Conservation (phyloP, 176 grass and related monocot species). For the Oryza meyeriana region DNA sequence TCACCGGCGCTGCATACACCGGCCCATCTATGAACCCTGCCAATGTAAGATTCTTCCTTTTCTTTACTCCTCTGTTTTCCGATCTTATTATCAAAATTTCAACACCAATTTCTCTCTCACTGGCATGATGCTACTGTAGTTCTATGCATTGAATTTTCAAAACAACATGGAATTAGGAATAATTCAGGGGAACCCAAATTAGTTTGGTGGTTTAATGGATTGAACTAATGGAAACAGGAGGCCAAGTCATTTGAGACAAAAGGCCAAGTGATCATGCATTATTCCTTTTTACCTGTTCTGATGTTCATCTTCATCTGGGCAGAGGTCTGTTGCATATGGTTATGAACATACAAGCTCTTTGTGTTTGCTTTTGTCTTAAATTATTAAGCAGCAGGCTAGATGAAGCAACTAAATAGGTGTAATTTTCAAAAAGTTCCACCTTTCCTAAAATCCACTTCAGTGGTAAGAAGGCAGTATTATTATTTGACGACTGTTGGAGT, state of each 20-base stretch:
- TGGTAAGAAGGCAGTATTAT: no score
- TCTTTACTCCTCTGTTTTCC: neutral
- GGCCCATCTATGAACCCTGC: conserved; percentile 85
- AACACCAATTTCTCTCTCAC: neutral
- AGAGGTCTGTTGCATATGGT: neutral
- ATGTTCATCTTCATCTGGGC: neutral
- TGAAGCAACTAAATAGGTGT: no score
- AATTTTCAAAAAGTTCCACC: no score
- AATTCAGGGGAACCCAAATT: neutral
- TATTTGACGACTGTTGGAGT: no score
- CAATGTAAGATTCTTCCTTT: conserved; percentile 39
- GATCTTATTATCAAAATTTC: neutral
- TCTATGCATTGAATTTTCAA: neutral
- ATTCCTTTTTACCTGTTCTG: neutral
- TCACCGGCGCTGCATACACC: conserved; percentile 56
- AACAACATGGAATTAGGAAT: neutral
- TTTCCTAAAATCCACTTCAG: no score
- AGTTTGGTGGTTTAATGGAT: neutral
- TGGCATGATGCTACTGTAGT: neutral
- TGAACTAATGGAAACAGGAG: neutral
- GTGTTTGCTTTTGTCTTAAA: neutral
- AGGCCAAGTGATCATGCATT: neutral
- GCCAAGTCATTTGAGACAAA: neutral
- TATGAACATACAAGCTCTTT: neutral
- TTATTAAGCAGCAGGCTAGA: no score